Percentiles rank a stretch among this genome's conserved stretches.
These are phyloP conservation scores for Phaeoacremonium minimum DNA, from an alignment of 2,329 filamentous ascomycete genomes.

Conservation along the genomic window DNA sequence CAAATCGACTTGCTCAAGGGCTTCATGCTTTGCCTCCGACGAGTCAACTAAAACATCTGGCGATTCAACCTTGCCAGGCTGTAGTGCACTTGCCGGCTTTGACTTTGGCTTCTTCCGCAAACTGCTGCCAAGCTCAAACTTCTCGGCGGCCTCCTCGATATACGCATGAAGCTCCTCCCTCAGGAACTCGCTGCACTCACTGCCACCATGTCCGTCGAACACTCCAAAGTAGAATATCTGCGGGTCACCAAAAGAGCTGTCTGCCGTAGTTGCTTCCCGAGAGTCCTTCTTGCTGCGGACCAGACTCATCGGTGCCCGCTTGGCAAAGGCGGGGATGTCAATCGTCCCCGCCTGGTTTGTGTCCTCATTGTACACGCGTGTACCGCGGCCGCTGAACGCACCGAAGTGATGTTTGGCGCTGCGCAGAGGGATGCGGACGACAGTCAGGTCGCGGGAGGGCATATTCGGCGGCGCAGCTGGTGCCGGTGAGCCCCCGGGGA, in stretches of 20 bases:
- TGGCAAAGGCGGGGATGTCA: slow-evolving; percentile 88
- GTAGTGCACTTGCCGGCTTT: slow-evolving; percentile 5
- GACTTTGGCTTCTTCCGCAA: slow-evolving; percentile 41
- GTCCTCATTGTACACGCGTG: slow-evolving; percentile 88
- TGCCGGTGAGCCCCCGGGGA: slow-evolving; percentile 49
- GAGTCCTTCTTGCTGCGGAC: slow-evolving; percentile 39
- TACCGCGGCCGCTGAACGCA: slow-evolving; percentile 71
- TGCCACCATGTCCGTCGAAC: slow-evolving; percentile 93
- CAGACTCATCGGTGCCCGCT: slow-evolving; percentile 65
- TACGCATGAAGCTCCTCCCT: slow-evolving; percentile 82
- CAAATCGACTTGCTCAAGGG: slow-evolving; percentile 31
- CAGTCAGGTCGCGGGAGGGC: slow-evolving; percentile 72
- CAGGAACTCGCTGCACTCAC: slow-evolving; percentile 82
- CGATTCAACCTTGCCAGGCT: slow-evolving; percentile 6
- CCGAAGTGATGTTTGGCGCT: slow-evolving; percentile 97
- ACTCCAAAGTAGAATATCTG: slow-evolving; percentile 97
- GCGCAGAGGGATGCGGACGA: slow-evolving; percentile 89
- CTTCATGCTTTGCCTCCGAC: slow-evolving; percentile 1
- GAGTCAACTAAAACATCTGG: not conserved
- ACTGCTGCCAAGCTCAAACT: slow-evolving; percentile 76
- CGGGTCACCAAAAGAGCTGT: slow-evolving; percentile 79
- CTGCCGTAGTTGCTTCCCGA: slow-evolving; percentile 64
- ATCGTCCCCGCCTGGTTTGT: slow-evolving; percentile 92
- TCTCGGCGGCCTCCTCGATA: slow-evolving; percentile 73
- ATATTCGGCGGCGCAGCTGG: slow-evolving; percentile 57